Percentiles rank a stretch among this genome's conserved stretches.
phyloP scores from a whole-genome alignment of 331 rosid species.

The Arachis monticola region DNA sequence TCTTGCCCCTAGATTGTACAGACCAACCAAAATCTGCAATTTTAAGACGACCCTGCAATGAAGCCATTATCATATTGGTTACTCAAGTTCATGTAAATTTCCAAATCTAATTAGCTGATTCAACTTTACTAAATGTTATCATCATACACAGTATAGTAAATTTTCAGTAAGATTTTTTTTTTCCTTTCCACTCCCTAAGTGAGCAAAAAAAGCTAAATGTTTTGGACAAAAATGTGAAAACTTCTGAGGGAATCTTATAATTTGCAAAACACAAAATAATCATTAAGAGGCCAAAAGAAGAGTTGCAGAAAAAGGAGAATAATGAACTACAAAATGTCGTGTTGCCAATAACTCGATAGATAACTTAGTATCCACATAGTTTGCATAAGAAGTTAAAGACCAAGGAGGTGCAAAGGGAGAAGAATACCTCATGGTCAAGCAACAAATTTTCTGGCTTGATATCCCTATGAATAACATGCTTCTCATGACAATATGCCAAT shows the following conservation, averaged over 20 bases:
- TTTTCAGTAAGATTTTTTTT: neutral
- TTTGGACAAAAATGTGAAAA: neutral
- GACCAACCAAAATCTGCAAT: constrained; percentile 99
- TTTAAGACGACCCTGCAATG: constrained; percentile 76
- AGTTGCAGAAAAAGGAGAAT: neutral
- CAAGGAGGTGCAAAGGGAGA: neutral
- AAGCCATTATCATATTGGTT: constrained; percentile 18
- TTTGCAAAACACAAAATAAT: neutral
- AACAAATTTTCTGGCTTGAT: constrained; percentile 92
- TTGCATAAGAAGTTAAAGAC: neutral
- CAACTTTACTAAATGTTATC: too few relatives aligned
- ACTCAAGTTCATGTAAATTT: neutral
- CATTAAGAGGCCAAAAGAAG: neutral
- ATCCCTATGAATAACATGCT: constrained; percentile 89
- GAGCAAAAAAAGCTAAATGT: neutral
- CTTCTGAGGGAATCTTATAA: neutral
- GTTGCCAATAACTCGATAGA: neutral
- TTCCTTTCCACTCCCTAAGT: neutral
- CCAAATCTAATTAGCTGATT: neutral
- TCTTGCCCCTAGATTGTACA: constrained; percentile 79
- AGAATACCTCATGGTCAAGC: constrained; percentile 81
- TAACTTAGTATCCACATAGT: neutral
- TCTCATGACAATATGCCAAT: constrained; percentile 87
- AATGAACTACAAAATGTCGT: constrained; percentile 13
- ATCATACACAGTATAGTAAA: neutral